Evolutionary conservation across 805 yeast genomes (phyloP), one percentile per base, ranked within the genome.

Genomic region (Ogataea siamensis): DNA sequence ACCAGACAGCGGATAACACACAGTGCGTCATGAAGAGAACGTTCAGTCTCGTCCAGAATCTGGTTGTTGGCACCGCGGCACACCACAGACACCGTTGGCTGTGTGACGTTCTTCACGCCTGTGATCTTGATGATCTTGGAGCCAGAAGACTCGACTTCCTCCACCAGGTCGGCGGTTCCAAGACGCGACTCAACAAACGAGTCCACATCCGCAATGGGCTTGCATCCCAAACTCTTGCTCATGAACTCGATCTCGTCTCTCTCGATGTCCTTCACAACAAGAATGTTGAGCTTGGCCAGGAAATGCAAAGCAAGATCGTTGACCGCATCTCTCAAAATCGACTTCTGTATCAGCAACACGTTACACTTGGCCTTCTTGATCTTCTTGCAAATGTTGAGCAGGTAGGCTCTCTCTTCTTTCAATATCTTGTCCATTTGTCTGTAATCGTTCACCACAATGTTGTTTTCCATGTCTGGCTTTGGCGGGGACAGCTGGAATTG

Each of bases 381-480:
- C 61, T 87, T 87, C 66, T 93, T 93, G 71, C 96, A 89, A 60
- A 93, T 85, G 63, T 91, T 91, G 60, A 93, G 75, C 57, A 93
- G 69, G 61, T 93, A 93, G 19, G 96, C 93, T 62, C 99, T 82
- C 72, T 93, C 99, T 67, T 93, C 99, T 60, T 94, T 93, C 60
- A 93, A 73, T 53, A 93, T 93, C 69, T 91, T 93, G 66, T 93
- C 99, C 99, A 93, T 93, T 67, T 93, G 99, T 66, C 99, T 79
- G 70, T 93, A 93, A 64, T 93, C 99, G 59, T 86, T 93, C 39
- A 93, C 98, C 41, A 93, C 95, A 34, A 93, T 91, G 60, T 89
- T 91, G 64, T 93, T 93, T 68, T 93, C 99, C 83, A 94, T 83
- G 59, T 88, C 97, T 14, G 97, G 97, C 61, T 88, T 88, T 49